Evolutionary conservation across 768 basidiomycete species (phyloP).

Genomic region (Leccinum barrowsii): DNA sequence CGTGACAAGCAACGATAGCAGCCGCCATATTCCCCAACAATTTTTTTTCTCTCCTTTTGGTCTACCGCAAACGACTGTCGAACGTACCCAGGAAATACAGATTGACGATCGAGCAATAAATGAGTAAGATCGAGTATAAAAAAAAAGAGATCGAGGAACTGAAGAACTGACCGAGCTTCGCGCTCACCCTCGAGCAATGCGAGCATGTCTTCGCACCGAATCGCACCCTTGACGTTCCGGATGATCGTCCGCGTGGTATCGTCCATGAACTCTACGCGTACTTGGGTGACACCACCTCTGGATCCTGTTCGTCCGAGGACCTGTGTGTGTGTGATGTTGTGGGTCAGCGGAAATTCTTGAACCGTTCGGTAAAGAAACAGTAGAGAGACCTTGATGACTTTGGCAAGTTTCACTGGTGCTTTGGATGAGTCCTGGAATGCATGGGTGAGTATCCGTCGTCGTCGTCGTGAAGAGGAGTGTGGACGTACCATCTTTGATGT

Average conservation of each 20-base stretch:
- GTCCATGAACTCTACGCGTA: slow-evolving; percentile 99
- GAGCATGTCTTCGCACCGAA: slow-evolving; percentile 92
- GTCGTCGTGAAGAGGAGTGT: background rate
- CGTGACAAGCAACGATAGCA: background rate
- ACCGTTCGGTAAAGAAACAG: no score
- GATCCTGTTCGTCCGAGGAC: slow-evolving; percentile 98
- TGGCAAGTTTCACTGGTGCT: slow-evolving; percentile 94
- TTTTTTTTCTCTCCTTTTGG: background rate
- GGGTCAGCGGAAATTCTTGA: background rate
- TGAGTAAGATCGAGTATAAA: background rate
- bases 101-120: background rate
- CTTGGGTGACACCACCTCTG: slow-evolving; percentile 98
- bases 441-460: background rate
- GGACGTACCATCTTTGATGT: slow-evolving; percentile 24
- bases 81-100: background rate
- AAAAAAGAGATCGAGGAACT: background rate
- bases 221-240: slow-evolving; percentile 98
- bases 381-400: slow-evolving; percentile 82
- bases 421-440: slow-evolving; percentile 71
- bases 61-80: slow-evolving; percentile 22
- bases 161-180: slow-evolving; percentile 84
- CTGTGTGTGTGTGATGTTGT: slow-evolving; percentile 25
- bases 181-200: slow-evolving; percentile 97
- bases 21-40: background rate
- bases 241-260: slow-evolving; percentile 94